These are phyloP conservation scores for Protea cynaroides DNA, from an alignment of 164 flowering plant genomes.

Conservation along the genomic window DNA sequence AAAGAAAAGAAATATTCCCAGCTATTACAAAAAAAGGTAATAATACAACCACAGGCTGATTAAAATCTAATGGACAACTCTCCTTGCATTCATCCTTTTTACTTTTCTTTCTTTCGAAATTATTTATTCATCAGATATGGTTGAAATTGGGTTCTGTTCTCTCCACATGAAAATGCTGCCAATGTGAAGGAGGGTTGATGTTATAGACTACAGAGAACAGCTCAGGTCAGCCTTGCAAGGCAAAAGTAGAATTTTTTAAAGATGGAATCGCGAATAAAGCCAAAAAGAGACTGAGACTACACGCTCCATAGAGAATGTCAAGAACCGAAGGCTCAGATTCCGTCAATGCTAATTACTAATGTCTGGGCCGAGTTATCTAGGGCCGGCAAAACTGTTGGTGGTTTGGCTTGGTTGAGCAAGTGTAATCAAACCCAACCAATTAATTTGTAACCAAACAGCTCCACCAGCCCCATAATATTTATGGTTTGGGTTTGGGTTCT, in stretches of 20 bases:
- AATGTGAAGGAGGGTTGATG: constrained; percentile 3
- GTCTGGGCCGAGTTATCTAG: too few species aligned
- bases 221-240: constrained; percentile 29
- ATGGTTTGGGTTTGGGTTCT: too few species aligned
- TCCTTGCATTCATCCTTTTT: too few species aligned
- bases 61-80: neutral
- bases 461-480: too few species aligned
- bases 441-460: too few species aligned
- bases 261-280: constrained; percentile 20
- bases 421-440: too few species aligned
- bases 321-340: constrained; percentile 20
- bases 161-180: constrained; percentile 10
- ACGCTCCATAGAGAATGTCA: constrained; percentile 18
- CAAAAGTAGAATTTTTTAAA: neutral
- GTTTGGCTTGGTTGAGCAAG: too few species aligned
- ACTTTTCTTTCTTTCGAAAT: neutral
- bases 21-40: neutral
- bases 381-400: too few species aligned
- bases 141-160: neutral
- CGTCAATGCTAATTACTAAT: neutral
- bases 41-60: neutral
- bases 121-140: neutral
- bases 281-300: constrained; percentile 3
- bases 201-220: constrained; percentile 2
- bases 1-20: neutral